These are phyloP conservation scores for Komagataella mondaviorum DNA, from an alignment of 805 yeast genomes.

Conservation along the genomic window DNA sequence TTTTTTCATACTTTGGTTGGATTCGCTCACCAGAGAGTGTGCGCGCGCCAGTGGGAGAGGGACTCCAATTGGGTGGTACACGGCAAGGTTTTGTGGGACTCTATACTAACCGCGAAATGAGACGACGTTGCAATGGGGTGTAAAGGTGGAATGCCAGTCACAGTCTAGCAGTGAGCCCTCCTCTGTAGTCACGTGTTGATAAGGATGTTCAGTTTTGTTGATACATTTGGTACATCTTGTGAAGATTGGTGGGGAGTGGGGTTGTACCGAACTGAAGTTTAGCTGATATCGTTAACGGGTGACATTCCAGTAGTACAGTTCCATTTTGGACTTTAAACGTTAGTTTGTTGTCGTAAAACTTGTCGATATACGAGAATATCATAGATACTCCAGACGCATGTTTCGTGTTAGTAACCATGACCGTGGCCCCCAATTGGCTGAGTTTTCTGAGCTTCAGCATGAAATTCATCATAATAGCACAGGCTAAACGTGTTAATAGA, in stretches of 20 bases:
- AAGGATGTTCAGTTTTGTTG: background rate
- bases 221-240: background rate
- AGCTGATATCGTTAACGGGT: background rate
- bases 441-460: background rate
- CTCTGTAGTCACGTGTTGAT: background rate
- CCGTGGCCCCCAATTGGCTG: background rate
- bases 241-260: background rate
- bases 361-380: background rate
- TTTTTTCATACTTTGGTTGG: slow-evolving; percentile 28
- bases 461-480: background rate
- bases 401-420: background rate
- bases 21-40: slow-evolving; percentile 37
- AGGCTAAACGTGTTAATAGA: background rate
- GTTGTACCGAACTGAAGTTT: background rate
- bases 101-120: background rate
- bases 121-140: background rate
- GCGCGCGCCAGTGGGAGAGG: background rate
- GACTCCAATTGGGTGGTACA: background rate
- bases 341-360: background rate
- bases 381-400: background rate
- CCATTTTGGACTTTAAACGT: background rate
- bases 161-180: background rate
- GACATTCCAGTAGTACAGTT: background rate
- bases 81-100: background rate
- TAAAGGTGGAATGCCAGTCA: background rate